Base-by-base conservation (phyloP, 805 yeast species). In the Ogataea methanolica region DNA sequence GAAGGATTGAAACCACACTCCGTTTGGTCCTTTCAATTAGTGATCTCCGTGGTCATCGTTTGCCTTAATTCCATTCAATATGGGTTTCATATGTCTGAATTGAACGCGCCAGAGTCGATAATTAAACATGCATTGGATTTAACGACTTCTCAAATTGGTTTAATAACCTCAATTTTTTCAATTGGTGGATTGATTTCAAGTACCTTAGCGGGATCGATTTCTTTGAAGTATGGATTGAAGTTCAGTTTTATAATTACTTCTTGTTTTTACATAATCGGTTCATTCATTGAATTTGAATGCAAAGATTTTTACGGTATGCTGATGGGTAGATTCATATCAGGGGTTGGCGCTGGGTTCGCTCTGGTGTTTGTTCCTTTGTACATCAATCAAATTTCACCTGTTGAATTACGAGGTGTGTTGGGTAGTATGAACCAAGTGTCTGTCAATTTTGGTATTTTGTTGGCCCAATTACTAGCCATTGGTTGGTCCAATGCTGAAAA, bases 41-140 rank as follows among this genome's bases (percentile, higher is more conserved):
- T 80, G 1, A 46, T 66, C 9, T 66, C 81, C 2, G 78, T 79
- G 1, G 60, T 74, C 1, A 79, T 86, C 12, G 80, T 83, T 6
- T 86, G 95, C 55, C 60, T 89, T 22, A 90, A 91, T 2, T 80
- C 96, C 2, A 71, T 91, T 12, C 97, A 90, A 65, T 94, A 85
- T 65, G 99, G 99, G 1, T 89, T 87, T 64, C 98, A 94, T 63
- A 83, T 92, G 85, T 85, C 97, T 1, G 97, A 91, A 64, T 74
- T 92, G 62, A 92, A 92, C 67, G 96, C 97, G 6, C 97, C 97
- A 0, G 86, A 85, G 48, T 75, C 77, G 14, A 77, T 79, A 33
- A 72, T 89, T 19, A 52, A 55, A 39, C 8, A 31, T 9, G 48
- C 53, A 4, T 37, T 64, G 19, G 38, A 33, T 0, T 42, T 64